Percentiles rank a stretch among this genome's conserved stretches.
Conservation (phyloP, 768 basidiomycete genomes). For the Hemileccinum impolitum region DNA sequence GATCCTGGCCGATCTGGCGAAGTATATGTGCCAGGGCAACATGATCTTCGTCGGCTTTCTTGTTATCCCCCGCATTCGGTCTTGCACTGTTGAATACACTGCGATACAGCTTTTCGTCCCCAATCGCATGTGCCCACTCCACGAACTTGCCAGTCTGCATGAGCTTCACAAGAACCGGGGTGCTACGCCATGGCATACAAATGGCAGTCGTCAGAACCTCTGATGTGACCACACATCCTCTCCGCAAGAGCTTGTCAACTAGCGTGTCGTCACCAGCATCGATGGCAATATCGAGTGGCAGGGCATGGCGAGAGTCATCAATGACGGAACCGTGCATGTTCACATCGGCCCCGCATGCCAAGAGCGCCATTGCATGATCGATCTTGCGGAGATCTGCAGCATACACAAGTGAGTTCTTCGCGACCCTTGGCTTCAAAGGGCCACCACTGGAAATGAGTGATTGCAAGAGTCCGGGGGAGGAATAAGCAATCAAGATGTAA, state of each 20-base stretch:
- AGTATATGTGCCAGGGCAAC: background rate
- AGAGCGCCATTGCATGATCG: background rate
- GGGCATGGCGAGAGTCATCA: background rate
- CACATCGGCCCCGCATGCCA: background rate
- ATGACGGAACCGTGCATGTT: background rate
- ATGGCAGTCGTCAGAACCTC: background rate
- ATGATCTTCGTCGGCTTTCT: background rate
- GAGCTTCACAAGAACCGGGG: background rate
- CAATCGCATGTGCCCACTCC: background rate
- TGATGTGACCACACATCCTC: background rate
- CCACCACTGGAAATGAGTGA: background rate
- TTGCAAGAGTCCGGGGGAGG: background rate
- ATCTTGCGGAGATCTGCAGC: background rate
- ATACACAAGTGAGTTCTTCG: slow-evolving; percentile 11
- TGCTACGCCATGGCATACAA: slow-evolving; percentile 5
- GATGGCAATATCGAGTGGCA: background rate
- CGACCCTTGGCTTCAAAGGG: background rate
- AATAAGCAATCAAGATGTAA: slow-evolving; percentile 3
- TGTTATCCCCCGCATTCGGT: background rate
- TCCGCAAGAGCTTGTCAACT: background rate
- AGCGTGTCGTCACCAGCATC: background rate
- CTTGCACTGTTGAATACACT: slow-evolving; percentile 1
- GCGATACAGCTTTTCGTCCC: background rate
- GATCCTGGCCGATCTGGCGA: background rate
- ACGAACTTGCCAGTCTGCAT: background rate